These are phyloP conservation scores for Lachnellula occidentalis DNA, from an alignment of 2,329 filamentous ascomycete species.

Conservation along the genomic window DNA sequence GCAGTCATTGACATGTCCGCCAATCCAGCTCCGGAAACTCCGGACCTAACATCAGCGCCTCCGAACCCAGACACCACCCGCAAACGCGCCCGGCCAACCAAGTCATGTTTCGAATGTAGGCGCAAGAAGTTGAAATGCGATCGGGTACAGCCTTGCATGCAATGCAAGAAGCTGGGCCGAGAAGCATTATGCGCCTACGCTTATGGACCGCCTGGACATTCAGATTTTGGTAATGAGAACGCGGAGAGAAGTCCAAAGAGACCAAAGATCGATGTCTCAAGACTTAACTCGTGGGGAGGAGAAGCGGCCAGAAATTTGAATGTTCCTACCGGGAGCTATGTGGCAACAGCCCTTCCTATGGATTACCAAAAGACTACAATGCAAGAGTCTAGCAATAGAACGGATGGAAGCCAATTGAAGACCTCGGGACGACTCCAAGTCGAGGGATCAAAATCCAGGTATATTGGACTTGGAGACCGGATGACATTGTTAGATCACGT, in stretches of 20 bases:
- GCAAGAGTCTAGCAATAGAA: neutral
- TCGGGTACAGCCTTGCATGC: constrained; percentile 48
- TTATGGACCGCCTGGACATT: neutral
- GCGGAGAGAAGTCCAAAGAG: neutral
- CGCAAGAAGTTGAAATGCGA: constrained; percentile 54
- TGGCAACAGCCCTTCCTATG: neutral
- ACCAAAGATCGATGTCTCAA: constrained; percentile 4
- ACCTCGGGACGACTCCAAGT: constrained; percentile 1
- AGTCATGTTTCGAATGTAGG: constrained; percentile 51
- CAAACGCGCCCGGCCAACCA: constrained; percentile 44
- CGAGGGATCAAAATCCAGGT: constrained; percentile 1
- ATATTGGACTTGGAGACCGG: constrained; percentile 5
- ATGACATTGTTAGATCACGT: constrained; percentile 6
- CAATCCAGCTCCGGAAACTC: neutral
- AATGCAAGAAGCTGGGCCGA: constrained; percentile 35
- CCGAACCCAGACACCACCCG: neutral
- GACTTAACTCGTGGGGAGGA: neutral
- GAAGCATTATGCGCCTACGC: constrained; percentile 4
- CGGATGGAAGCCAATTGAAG: neutral
- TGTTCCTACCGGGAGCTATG: neutral
- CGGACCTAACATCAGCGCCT: neutral
- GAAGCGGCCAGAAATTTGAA: neutral
- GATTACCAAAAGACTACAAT: neutral
- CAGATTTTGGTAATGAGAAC: neutral
- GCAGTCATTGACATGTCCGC: neutral